These are phyloP conservation scores for Cladosporium sp. DNA, from an alignment of 2,329 filamentous ascomycete species.

Conservation along the genomic window DNA sequence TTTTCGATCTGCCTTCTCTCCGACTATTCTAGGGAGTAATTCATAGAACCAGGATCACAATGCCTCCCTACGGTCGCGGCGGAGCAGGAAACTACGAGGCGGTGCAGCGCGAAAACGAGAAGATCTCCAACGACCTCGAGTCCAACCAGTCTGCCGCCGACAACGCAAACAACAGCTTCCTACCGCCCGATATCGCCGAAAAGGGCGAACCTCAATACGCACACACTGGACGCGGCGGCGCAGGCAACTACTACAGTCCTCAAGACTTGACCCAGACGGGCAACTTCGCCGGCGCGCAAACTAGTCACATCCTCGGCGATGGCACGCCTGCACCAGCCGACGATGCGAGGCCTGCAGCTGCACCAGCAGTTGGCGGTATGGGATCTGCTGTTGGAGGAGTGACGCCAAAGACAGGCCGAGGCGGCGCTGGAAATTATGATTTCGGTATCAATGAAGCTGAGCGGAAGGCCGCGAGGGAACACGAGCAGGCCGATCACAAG, in stretches of 20 bases:
- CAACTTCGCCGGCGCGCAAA: slow-evolving; percentile 29
- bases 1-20: no score
- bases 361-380: slow-evolving; percentile 7
- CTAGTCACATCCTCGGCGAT: slow-evolving; percentile 21
- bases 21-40: no score
- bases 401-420: slow-evolving; percentile 32
- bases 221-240: slow-evolving; percentile 43
- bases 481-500: slow-evolving; percentile 26
- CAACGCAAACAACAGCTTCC: slow-evolving; percentile 15
- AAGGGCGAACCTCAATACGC: slow-evolving; percentile 34
- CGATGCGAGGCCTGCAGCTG: slow-evolving; percentile 6
- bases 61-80: slow-evolving; percentile 34
- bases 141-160: slow-evolving; percentile 29
- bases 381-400: neutral
- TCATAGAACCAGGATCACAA: neutral
- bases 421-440: slow-evolving; percentile 46
- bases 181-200: slow-evolving; percentile 13
- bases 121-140: slow-evolving; percentile 37
- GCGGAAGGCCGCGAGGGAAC: slow-evolving; percentile 23
- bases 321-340: slow-evolving; percentile 12
- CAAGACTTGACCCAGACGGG: slow-evolving; percentile 36
- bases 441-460: slow-evolving; percentile 33
- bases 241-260: slow-evolving; percentile 45
- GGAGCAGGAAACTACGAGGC: slow-evolving; percentile 43
- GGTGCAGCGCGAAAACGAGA: slow-evolving; percentile 23